Conservation (phyloP, 257 asterid genomes). For the Paulownia fortunei region DNA sequence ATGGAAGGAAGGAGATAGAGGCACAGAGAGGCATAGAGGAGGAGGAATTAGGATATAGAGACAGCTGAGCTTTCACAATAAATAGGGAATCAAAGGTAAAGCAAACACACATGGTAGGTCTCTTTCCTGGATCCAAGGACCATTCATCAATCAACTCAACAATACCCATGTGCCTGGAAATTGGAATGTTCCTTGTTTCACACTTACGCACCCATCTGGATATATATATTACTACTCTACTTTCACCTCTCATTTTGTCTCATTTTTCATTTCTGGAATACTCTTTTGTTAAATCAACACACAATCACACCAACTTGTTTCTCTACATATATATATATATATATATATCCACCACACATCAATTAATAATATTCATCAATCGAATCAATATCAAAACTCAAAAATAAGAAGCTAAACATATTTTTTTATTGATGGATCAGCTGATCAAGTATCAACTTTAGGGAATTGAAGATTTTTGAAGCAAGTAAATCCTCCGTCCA, state of each 20-base stretch:
- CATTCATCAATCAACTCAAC: neutral
- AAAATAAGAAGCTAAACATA: neutral
- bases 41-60: neutral
- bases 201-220: neutral
- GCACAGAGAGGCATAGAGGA: too few species aligned
- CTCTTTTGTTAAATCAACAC: neutral
- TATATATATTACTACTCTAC: neutral
- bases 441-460: neutral
- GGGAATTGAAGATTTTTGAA: slow-evolving; percentile 40
- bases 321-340: too few species aligned
- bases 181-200: neutral
- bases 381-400: neutral
- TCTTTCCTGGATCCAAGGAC: slow-evolving; percentile 13
- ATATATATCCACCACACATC: too few species aligned
- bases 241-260: neutral
- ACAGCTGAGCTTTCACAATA: neutral
- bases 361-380: too few species aligned
- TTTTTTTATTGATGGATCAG: neutral
- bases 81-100: neutral
- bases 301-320: neutral
- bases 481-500: slow-evolving; percentile 48
- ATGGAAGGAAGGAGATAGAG: too few species aligned
- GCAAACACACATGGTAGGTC: neutral
- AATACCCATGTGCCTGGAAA: neutral
- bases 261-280: neutral